Base-by-base conservation (phyloP, 441 rosid genomes). In the Pelargonium citronellum region DNA sequence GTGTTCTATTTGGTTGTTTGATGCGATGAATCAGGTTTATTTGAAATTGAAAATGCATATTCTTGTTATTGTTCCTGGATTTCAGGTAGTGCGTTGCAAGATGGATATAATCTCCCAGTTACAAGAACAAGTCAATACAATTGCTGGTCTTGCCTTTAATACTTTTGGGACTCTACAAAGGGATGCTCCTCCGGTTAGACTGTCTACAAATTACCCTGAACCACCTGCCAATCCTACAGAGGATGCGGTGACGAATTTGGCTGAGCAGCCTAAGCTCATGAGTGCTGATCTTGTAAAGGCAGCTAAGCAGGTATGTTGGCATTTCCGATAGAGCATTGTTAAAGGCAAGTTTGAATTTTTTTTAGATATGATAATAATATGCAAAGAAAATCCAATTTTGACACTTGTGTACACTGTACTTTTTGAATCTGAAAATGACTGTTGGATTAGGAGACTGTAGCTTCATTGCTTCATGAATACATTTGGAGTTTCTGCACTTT, bases 51-150 rank as follows among this genome's bases (percentile, higher is more conserved):
- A 53, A 5, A 16, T 53, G 20, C 20, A 16, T 53, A 22, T 53
- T 53, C 20, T 53, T 53, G 20, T 53, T 53, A 53, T 53, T 19
- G 17, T 53, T 16, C 17, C 20, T 13, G 20, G 16, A 53, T 53
- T 12, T 53, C 60, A 53, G 17, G 60, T 53, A 53, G 60, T 53
- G 60, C 6, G 67, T 41, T 62, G 20, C 34, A 70, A 82, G 78
- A 91, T 95, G 97, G 97, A 90, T 74, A 86, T 91, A 76, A 95
- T 95, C 10, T 90, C 96, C 44, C 99, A 95, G 79, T 85, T 95
- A 71, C 97, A 95, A 81, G 99, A 94, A 71, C 97, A 91, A 82
- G 91, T 90, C 39, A 89, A 91, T 71, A 49, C 83, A 7, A 81
- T 94, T n/a, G 96, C 96, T 7, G 84, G 87, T 0, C 80, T 86